Conservation (phyloP, 2,329 filamentous ascomycete genomes). For the Cladosporium cucumerinum region DNA sequence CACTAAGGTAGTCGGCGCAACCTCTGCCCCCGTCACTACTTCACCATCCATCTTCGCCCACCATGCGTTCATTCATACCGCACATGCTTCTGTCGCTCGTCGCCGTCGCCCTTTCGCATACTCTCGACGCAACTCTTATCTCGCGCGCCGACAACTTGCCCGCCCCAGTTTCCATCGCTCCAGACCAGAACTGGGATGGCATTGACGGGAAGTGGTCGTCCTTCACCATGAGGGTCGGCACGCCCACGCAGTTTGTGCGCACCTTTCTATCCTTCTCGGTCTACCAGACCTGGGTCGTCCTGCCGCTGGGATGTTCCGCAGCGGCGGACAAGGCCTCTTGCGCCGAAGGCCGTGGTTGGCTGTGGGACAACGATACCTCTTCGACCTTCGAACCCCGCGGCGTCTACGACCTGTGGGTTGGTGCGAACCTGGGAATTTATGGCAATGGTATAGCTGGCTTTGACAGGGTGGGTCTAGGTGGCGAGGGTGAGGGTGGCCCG, state of each 20-base stretch:
- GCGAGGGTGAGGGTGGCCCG: slow-evolving; percentile 39
- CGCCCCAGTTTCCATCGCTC: slow-evolving; percentile 29
- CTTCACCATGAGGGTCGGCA: slow-evolving; percentile 58
- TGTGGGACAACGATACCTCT: slow-evolving; percentile 55
- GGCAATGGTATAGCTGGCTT: slow-evolving; percentile 65
- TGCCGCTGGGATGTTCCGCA: slow-evolving; percentile 54
- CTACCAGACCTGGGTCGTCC: slow-evolving; percentile 69
- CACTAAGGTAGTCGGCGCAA: slow-evolving; percentile 1
- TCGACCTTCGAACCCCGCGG: slow-evolving; percentile 58
- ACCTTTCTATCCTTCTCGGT: slow-evolving; percentile 63
- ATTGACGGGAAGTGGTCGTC: slow-evolving; percentile 71
- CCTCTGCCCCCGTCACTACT: not conserved
- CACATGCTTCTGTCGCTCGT: slow-evolving; percentile 25
- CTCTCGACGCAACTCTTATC: slow-evolving; percentile 17
- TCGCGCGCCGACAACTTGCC: slow-evolving; percentile 20
- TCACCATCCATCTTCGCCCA: not conserved
- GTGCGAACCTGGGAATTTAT: slow-evolving; percentile 52
- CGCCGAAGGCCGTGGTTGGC: slow-evolving; percentile 54
- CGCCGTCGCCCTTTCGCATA: slow-evolving; percentile 18
- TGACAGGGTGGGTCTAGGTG: slow-evolving; percentile 45
- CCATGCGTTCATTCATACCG: slow-evolving; percentile 20
- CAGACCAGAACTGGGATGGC: slow-evolving; percentile 48
- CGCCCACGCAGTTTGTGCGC: slow-evolving; percentile 52
- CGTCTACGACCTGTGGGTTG: slow-evolving; percentile 58
- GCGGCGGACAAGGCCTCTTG: slow-evolving; percentile 43